Evolutionary conservation across 441 rosid species (phyloP), one percentile per base, ranked within the genome.

Genomic region (Manihot esculenta): DNA sequence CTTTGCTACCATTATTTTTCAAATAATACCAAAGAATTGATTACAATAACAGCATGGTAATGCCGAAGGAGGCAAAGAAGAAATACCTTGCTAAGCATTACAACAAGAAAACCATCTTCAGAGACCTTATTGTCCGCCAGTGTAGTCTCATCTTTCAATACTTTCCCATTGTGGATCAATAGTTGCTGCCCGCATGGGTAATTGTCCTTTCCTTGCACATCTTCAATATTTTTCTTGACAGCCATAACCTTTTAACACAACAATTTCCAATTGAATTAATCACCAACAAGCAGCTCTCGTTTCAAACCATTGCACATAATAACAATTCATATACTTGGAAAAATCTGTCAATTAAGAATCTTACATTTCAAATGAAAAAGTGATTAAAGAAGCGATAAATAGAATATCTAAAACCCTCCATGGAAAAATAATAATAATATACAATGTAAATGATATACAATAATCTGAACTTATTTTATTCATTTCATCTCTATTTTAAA

Each of bases 151-250:
- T 94, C 99, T 80, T 95, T 92, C 90, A 95, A 80, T 66, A 95
- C 96, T 83, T 95, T 95, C 41, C 99, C 99, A 77, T 94, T 92
- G 72, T 94, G 98, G 84, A 94, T 92, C 86, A 94, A 74, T 66
- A 94, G 71, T 65, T 94, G 99, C 65, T 90, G 97, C n/a, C 97
- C 99, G 78, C 94, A 94, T 1, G 99, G 99, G 70, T 92, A 94
- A 82, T 88, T 92, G 70, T 89, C 97, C 76, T 92, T 95, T 13
- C 99, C 99, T 80, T 93, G 94, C n/a, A 85, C 85, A 80, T 93
- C 99, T 77, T 95, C 99, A 70, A 95, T 95, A 78, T 88, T 88
- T 84, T 95, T 95, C 88, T 95, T 95, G 79, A 95, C 99, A 47
- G 92, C 96, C 96, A 95, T 95, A 69, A 95, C 76, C 99, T 94